Evolutionary conservation across 441 rosid species (phyloP), one percentile per base, ranked within the genome.

Genomic region (Populus hybrid): DNA sequence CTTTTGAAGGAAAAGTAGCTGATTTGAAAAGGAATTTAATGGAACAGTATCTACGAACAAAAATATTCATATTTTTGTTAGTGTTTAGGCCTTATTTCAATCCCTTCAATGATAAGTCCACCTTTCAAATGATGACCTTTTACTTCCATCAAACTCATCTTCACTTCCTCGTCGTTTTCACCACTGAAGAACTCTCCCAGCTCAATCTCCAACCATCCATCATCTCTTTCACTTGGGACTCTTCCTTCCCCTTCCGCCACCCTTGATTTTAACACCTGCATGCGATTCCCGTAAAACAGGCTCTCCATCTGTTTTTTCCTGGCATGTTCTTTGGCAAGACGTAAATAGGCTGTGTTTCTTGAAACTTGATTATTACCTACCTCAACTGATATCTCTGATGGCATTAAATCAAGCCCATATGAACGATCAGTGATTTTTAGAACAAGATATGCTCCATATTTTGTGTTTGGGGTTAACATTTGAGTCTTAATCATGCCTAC

Each of bases 151-250:
- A 92, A 64, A 16, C 87, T 86, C 91, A 89, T 87, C 69, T 23
- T 83, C 56, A 88, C 88, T 53, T 78, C 89, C 24, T 79, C 82
- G 56, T 85, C 79, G 10, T 21, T 77, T 76, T 69, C 86, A 26
- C 88, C 90, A 0, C 35, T 85, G 31, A 81, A 81, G 77, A 89
- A 89, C 75, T 89, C 87, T 29, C 94, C 97, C 7, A 90, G 72
- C 88, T 87, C 88, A 67, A 83, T 85, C 90, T 90, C 98, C 91
- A 84, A 64, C 97, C 96, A 92, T 2, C 92, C 89, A 31, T 84
- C 86, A 5, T 80, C 81, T 76, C 86, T 83, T 66, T 78, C 78
- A 45, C 33, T 24, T 0, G 92, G 87, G 2, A 78, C 80, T 23
- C 67, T 18, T 7, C 66, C 71, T 1, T 64, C 84, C 2, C 80